These are phyloP conservation scores for Lipomyces yamadae DNA, from an alignment of 805 yeast genomes.

Conservation along the genomic window DNA sequence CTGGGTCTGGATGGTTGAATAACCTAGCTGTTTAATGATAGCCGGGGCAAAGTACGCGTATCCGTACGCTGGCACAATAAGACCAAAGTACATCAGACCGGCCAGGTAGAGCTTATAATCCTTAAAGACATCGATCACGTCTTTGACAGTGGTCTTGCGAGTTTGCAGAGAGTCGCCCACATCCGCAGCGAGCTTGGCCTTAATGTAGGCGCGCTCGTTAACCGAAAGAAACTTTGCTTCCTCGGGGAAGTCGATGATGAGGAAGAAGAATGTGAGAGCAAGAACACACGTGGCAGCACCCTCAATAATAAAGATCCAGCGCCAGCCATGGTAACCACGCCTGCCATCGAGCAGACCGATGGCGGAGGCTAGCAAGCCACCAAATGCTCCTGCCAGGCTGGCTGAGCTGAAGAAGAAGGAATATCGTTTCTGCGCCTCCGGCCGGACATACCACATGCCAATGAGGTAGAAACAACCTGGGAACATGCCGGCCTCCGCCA, in stretches of 20 bases:
- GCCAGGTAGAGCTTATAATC: conserved; percentile 64
- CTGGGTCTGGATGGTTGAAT: conserved; percentile 75
- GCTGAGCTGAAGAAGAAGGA: conserved; percentile 73
- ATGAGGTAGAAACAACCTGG: conserved; percentile 76
- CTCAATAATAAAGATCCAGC: conserved; percentile 62
- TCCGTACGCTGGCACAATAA: conserved; percentile 74
- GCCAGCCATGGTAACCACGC: conserved; percentile 55
- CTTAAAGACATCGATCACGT: conserved; percentile 57
- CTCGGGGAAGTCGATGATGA: conserved; percentile 75
- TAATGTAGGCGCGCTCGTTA: conserved; percentile 60
- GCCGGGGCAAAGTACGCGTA: conserved; percentile 76
- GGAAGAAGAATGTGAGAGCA: conserved; percentile 50
- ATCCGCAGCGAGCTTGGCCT: conserved; percentile 63
- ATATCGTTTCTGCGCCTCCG: conserved; percentile 71
- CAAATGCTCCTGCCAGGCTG: conserved; percentile 77
- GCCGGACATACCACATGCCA: conserved; percentile 65
- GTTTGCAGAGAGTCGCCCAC: conserved; percentile 55
- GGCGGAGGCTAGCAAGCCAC: conserved; percentile 72
- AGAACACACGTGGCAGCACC: conserved; percentile 49
- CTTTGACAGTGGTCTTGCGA: conserved; percentile 52
- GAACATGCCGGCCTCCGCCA: conserved; percentile 72
- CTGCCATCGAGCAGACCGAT: conserved; percentile 59
- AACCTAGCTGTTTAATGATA: conserved; percentile 63
- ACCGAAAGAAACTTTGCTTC: conserved; percentile 58
- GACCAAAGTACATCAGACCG: conserved; percentile 66